phyloP scores from a whole-genome alignment of 179 eudicot species.

The Spergularia azorica region DNA sequence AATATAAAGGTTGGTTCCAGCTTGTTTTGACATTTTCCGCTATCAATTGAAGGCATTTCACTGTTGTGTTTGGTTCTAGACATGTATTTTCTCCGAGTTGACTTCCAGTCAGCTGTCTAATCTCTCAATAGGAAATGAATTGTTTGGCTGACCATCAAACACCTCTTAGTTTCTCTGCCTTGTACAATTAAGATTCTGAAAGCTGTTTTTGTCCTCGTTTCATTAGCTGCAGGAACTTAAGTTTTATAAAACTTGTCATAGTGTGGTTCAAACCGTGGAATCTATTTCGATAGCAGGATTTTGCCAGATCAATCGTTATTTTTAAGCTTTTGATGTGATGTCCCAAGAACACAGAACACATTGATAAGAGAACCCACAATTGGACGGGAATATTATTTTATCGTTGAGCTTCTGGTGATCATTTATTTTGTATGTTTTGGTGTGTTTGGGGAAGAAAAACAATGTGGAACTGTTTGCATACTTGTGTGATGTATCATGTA shows the following conservation, averaged over 20 bases:
- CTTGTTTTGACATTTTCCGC: not conserved
- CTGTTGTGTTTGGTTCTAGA: not conserved
- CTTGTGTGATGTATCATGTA: too few species aligned
- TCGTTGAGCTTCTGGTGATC: not conserved
- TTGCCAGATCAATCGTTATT: not conserved
- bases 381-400: not conserved
- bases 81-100: not conserved
- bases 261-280: not conserved
- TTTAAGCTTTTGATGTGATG: not conserved
- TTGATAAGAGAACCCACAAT: not conserved
- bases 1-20: constrained; percentile 64
- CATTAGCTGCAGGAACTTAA: not conserved
- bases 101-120: not conserved
- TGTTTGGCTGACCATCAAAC: not conserved
- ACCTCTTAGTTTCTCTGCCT: not conserved
- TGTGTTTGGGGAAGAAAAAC: too few species aligned
- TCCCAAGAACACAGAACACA: not conserved
- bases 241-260: too few species aligned
- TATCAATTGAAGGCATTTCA: not conserved
- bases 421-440: too few species aligned
- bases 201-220: not conserved
- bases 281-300: not conserved
- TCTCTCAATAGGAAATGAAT: not conserved
- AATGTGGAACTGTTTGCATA: too few species aligned
- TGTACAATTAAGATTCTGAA: constrained; percentile 1